Percentiles rank a stretch among this genome's conserved stretches.
phyloP scores from a whole-genome alignment of 441 rosid species.

The Corymbia citriodora region DNA sequence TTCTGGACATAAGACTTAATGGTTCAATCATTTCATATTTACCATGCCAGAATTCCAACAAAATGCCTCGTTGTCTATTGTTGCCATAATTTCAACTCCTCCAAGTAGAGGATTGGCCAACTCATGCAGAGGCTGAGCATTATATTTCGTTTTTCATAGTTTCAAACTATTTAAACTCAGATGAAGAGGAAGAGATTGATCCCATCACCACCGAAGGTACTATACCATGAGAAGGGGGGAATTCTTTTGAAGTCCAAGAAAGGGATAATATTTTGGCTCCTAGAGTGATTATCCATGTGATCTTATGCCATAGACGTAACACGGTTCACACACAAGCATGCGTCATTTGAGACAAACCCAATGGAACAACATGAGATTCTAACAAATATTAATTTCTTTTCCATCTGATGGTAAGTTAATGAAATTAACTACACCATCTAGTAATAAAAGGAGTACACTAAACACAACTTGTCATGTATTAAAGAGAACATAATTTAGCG shows the following conservation, averaged over 20 bases:
- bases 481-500: too few species aligned
- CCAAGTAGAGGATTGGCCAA: not conserved
- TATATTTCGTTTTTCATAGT: not conserved
- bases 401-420: too few species aligned
- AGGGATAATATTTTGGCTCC: not conserved
- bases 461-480: too few species aligned
- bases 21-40: not conserved
- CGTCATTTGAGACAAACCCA: not conserved
- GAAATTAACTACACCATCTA: too few species aligned
- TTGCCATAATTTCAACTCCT: not conserved
- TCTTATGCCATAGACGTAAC: not conserved
- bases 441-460: too few species aligned
- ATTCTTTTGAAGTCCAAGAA: not conserved
- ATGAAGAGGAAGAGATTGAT: not conserved
- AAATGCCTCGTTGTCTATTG: not conserved
- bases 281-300: not conserved
- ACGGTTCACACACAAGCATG: not conserved
- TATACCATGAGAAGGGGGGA: not conserved
- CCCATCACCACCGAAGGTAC: not conserved
- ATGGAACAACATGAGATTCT: not conserved
- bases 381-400: not conserved
- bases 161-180: not conserved
- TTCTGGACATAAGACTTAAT: not conserved
- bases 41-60: not conserved
- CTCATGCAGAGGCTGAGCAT: not conserved